A percentile compares a stretch with the other conserved stretches of the same genome.
These are phyloP conservation scores for Lactarius tabidus DNA, from an alignment of 768 basidiomycete species.

Conservation along the genomic window DNA sequence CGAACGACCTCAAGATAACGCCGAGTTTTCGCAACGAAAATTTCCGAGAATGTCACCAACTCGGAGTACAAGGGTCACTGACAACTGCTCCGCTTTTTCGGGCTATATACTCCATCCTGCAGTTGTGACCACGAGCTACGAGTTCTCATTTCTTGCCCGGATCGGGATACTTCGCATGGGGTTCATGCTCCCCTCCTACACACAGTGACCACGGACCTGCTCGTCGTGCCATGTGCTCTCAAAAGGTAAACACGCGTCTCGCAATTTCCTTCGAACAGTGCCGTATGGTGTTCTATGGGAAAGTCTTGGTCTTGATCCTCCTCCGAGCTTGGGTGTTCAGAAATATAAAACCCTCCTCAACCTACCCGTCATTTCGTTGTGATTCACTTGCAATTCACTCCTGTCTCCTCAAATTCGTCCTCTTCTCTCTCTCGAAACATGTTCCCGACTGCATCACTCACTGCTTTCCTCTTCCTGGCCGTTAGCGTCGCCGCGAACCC, in stretches of 20 bases:
- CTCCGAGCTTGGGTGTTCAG: neutral
- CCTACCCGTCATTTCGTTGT: neutral
- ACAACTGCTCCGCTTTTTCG: too few relatives aligned
- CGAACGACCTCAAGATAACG: too few relatives aligned
- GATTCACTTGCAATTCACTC: too few relatives aligned
- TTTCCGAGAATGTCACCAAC: too few relatives aligned
- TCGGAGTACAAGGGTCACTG: too few relatives aligned
- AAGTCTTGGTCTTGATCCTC: neutral
- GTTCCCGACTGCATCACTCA: too few relatives aligned
- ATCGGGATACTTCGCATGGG: neutral
- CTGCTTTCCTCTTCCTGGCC: constrained; percentile 26
- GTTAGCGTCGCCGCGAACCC: constrained; percentile 28
- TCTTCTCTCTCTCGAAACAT: too few relatives aligned
- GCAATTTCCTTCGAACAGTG: neutral
- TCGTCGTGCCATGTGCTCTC: neutral
- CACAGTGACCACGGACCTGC: neutral
- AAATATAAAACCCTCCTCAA: neutral
- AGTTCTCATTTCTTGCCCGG: too few relatives aligned
- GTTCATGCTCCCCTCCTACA: neutral
- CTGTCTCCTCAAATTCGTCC: too few relatives aligned
- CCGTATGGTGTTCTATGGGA: neutral
- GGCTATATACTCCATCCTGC: too few relatives aligned
- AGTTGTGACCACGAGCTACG: too few relatives aligned
- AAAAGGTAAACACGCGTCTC: neutral
- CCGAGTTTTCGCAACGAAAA: too few relatives aligned